A percentile compares a stretch with the other conserved stretches of the same genome.
phyloP scores from a whole-genome alignment of 495 filamentous ascomycete genomes.

The Alectoria sarmentosa region DNA sequence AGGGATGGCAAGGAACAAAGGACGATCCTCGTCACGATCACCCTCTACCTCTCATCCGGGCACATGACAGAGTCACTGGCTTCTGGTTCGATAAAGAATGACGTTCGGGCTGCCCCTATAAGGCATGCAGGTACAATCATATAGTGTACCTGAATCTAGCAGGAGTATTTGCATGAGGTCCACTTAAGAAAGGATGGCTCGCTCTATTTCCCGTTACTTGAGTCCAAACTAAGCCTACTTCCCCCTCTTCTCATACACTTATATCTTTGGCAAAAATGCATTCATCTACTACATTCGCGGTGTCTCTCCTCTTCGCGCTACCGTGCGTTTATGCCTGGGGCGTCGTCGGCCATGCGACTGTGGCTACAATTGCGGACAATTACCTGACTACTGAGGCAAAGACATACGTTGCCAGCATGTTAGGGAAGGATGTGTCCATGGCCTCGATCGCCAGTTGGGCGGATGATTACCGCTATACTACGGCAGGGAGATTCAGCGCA shows the following conservation, averaged over 20 bases:
- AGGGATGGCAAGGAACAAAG: constrained; percentile 1
- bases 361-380: constrained; percentile 51
- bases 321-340: constrained; percentile 42
- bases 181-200: neutral
- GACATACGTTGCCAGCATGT: constrained; percentile 42
- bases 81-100: constrained; percentile 1
- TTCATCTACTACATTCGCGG: neutral
- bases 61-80: constrained; percentile 10
- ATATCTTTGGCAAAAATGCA: constrained; percentile 4
- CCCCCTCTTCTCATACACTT: neutral
- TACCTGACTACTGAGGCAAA: constrained; percentile 41
- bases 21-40: neutral
- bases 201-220: neutral
- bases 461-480: constrained; percentile 49
- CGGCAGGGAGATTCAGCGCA: constrained; percentile 46
- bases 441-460: constrained; percentile 56
- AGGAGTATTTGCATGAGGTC: neutral
- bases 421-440: constrained; percentile 45
- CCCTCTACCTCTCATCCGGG: constrained; percentile 10
- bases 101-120: constrained; percentile 4
- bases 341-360: constrained; percentile 52
- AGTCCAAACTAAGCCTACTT: neutral
- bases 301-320: constrained; percentile 19
- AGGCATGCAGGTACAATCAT: constrained; percentile 14
- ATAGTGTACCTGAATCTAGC: constrained; percentile 3